Base-by-base conservation (phyloP, 2,329 filamentous ascomycete genomes). In the Ceratocystis diversiconidia region DNA sequence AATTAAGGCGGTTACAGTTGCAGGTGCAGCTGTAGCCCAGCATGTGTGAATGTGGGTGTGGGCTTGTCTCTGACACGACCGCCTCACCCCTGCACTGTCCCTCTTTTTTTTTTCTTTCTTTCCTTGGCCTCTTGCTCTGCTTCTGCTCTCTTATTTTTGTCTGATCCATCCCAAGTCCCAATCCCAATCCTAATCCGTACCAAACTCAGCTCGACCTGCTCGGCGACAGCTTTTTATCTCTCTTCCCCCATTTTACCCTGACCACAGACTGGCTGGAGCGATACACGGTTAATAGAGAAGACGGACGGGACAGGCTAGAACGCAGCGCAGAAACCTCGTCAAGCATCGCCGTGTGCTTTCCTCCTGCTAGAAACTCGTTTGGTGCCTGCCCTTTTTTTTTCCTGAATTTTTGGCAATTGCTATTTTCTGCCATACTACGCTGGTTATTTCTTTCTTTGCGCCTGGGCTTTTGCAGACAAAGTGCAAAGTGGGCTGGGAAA, bases 401-500 rank as follows among this genome's bases (percentile, higher is more conserved):
- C 57, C 55, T 22, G 28, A 15, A 48, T n/a, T 48, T 48, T 12
- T 41, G 12, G 36, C 44, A 15, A 22, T 28, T 36, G 43, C n/a
- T 25, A 5, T 32, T 50, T 17, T 30, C 15, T 48, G 22, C n/a
- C 28, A 12, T 50, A 46, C 10, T 15, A 30, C 43, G 17, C 59
- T 22, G n/a, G 48, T n/a, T 50, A 15, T 43, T 62, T 19, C 43
- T 50, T 44, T 62, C 12, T 62, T 59, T 59, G 55, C 28, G 28
- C 55, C 55, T 59, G 55, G 12, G 28, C 55, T 59, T 59, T 41
- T n/a, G 32, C 28, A 59, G 15, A 36, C 28, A 59, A 59, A 65
- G 50, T 25, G 48, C 48, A 52, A 52, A 64, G 52, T 59, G 65
- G 65, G 65, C 62, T 67, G 66, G 66, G 66, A 65, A 65, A 67